A percentile compares a stretch with the other conserved stretches of the same genome.
Conservation (phyloP, 768 basidiomycete species). For the Rhizopogon roseolus region DNA sequence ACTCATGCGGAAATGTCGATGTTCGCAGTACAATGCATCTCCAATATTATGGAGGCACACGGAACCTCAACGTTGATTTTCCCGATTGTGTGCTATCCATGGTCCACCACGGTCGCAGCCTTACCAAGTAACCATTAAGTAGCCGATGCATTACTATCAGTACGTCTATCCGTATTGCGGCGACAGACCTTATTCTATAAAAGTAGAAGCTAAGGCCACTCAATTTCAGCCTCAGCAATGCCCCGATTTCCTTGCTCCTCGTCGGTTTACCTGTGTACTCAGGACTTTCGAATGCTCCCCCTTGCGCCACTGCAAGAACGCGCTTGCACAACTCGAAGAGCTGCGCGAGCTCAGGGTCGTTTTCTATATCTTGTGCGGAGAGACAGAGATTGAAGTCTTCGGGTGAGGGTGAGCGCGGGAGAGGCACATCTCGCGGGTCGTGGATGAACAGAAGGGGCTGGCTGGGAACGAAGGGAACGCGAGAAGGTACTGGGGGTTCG, state of each 20-base stretch:
- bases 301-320: constrained; percentile 27
- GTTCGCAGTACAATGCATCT: no score
- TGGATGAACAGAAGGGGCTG: constrained; percentile 38
- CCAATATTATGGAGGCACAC: no score
- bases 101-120: no score
- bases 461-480: constrained; percentile 6
- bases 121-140: no score
- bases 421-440: constrained; percentile 32
- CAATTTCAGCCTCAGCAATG: constrained; percentile 53
- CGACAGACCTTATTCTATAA: no score
- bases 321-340: constrained; percentile 37
- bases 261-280: constrained; percentile 34
- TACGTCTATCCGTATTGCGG: no score
- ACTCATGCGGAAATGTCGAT: no score
- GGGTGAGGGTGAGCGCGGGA: constrained; percentile 39
- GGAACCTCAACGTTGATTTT: no score
- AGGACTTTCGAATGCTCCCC: constrained; percentile 30
- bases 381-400: constrained; percentile 36
- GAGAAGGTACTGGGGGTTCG: not conserved
- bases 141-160: no score
- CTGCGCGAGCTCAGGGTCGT: constrained; percentile 34
- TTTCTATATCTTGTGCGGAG: constrained; percentile 21
- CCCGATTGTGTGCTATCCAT: no score
- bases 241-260: constrained; percentile 48
- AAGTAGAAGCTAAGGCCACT: constrained; percentile 2